Base-by-base conservation (phyloP, 2,329 filamentous ascomycete species). In the Phialophora tarda region DNA sequence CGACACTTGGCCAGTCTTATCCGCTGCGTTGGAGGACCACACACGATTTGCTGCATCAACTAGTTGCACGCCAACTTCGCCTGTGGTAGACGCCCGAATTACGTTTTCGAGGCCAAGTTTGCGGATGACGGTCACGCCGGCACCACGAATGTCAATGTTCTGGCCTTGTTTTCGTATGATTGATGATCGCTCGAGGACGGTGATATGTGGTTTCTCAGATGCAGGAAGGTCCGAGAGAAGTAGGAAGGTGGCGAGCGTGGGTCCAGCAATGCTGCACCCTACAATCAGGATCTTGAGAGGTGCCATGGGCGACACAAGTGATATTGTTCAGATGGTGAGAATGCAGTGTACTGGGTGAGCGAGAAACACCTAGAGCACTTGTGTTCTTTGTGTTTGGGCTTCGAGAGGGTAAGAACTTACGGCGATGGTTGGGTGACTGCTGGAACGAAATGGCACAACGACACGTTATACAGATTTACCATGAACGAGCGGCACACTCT, bases 101-200 rank as follows among this genome's bases (percentile, higher is more conserved):
- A 73, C 76, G 2, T 80, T 66, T 48, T 84, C 77, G 2, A 88
- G 74, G 0, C 83, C 84, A 84, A 88, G 86, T 1, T 78, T 78
- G 65, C 78, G 81, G n/a, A 87, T 72, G 10, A 86, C 81, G 8
- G 83, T 77, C 50, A 87, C 78, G 0, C 83, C 85, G 10, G 80
- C 78, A 8, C 79, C 82, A 2, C 84, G 81, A 0, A 89, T 74
- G 70, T 88, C 86, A 3, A 88, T 71, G 55, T 86, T 83, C 1
- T 82, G 79, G 0, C 86, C 86, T 0, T 77, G 76, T 1, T 77
- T 74, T 0, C 85, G 81, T 0, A 87, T 74, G 1, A 17, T 62
- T 0, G 80, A 72, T 55, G 73, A 78, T 1, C 77, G 74, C 68
- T 83, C 82, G 58, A 83, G 64, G 10, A 83, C 73, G 1, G 80